phyloP scores from a whole-genome alignment of 1,139 yeast genomes.

The Protomyces gravidus region DNA sequence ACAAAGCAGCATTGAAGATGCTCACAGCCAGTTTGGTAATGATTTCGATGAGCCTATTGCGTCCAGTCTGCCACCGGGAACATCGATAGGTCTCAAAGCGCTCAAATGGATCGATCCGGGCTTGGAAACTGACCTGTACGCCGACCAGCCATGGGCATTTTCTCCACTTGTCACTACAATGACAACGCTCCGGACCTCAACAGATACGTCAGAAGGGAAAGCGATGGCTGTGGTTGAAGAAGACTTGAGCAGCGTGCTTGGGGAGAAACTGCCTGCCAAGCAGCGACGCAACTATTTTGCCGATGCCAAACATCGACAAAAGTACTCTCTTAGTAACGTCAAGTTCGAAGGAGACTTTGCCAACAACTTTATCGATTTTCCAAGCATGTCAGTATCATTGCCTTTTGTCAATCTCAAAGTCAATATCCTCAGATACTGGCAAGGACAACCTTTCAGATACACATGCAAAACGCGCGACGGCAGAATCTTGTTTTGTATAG shows the following conservation, averaged over 20 bases:
- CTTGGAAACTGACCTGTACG: slow-evolving; percentile 59
- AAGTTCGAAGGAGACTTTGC: slow-evolving; percentile 46
- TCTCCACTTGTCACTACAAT: slow-evolving; percentile 41
- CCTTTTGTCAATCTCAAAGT: slow-evolving; percentile 47
- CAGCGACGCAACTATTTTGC: slow-evolving; percentile 42
- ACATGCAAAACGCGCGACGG: slow-evolving; percentile 34
- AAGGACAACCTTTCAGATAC: slow-evolving; percentile 41
- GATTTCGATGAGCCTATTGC: slow-evolving; percentile 60
- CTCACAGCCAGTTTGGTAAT: slow-evolving; percentile 46
- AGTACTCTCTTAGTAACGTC: slow-evolving; percentile 40
- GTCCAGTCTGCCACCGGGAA: slow-evolving; percentile 61
- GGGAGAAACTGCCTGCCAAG: slow-evolving; percentile 26
- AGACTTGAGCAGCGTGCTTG: slow-evolving; percentile 11
- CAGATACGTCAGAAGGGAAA: background rate
- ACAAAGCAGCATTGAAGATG: no score
- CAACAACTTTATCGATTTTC: slow-evolving; percentile 46
- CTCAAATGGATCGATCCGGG: slow-evolving; percentile 53
- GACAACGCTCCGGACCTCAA: slow-evolving; percentile 23
- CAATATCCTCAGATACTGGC: slow-evolving; percentile 44
- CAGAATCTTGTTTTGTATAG: slow-evolving; percentile 33
- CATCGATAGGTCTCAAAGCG: slow-evolving; percentile 49
- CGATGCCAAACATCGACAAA: slow-evolving; percentile 37
- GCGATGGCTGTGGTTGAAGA: slow-evolving; percentile 10
- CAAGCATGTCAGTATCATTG: slow-evolving; percentile 43
- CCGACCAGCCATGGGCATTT: slow-evolving; percentile 57